phyloP scores from a whole-genome alignment of 2,329 filamentous ascomycete species.

The Cladosporium phlei region DNA sequence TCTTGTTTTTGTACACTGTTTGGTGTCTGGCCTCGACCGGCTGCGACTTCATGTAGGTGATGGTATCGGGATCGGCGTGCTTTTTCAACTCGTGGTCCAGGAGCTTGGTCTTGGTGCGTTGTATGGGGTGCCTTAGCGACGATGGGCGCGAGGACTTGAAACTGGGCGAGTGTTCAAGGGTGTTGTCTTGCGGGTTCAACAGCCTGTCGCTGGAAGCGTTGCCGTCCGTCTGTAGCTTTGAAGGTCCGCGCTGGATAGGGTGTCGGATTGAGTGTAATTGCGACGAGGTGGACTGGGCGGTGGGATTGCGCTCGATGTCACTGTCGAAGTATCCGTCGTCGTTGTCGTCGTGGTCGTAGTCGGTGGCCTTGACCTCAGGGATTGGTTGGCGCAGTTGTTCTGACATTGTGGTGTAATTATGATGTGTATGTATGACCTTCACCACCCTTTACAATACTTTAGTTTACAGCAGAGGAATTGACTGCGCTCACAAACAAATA shows the following conservation, averaged over 20 bases:
- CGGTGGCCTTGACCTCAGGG: too few species aligned
- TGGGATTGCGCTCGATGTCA: neutral
- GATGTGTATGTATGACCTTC: too few species aligned
- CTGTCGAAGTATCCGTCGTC: neutral
- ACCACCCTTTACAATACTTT: too few species aligned
- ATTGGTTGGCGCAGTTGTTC: too few species aligned
- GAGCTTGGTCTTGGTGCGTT: conserved; percentile 8
- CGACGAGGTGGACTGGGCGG: neutral
- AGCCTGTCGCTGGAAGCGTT: neutral
- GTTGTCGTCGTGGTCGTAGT: neutral
- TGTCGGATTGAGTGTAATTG: conserved; percentile 2
- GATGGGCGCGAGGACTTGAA: neutral
- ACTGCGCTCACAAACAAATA: too few species aligned
- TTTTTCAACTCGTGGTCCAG: conserved; percentile 7
- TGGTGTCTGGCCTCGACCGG: conserved; percentile 5
- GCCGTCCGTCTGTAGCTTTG: conserved; percentile 1
- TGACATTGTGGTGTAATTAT: too few species aligned
- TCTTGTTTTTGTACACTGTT: conserved; percentile 15
- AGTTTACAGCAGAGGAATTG: too few species aligned
- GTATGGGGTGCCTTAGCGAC: neutral
- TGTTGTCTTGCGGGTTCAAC: neutral
- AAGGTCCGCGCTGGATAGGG: conserved; percentile 7
- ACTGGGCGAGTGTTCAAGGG: neutral
- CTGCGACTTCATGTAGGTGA: neutral
- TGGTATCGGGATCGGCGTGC: neutral